Evolutionary conservation across 139 green algal genomes (phyloP), one percentile per base, ranked within the genome.

Genomic region (Coccomyxa sp.): DNA sequence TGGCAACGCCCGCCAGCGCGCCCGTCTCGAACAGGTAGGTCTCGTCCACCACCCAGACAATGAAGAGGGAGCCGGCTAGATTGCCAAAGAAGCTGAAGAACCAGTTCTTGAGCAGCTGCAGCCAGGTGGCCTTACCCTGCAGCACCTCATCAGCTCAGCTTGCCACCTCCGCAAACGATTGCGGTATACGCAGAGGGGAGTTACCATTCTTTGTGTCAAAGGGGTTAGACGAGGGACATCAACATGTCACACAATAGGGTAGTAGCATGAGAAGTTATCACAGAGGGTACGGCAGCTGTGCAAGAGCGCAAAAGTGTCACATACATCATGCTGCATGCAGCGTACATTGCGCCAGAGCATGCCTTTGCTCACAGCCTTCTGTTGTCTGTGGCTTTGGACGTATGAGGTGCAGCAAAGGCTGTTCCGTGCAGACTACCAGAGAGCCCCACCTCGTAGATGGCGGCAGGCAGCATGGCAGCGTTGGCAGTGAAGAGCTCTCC

Each of bases 11-110:
- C n/a, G 64, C 50, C 22, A 27, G 64, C 64, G 35, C 14, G 69
- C 33, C 34, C 33, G 24, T 36, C 33, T 74, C 33, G 80, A 91
- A 74, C 44, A 88, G 50, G 0, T 84, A 84, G 16, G 81, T 79
- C 29, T 73, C 83, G 6, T 75, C 73, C 38, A 92, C 82, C 9
- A 87, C 36, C 2, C 77, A 87, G 50, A 91, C 89, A 54, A 94
- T 79, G 7, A 85, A 10, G 44, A 94, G 70, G 18, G 80, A 87
- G 78, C 93, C 93, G 33, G 92, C 82, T 39, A 95, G 87, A 83
- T 97, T 97, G 50, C 91, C 93, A 16, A 84, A 72, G 70, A 77
- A 82, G 33, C 31, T 79, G 77, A 83, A 76, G 77, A 76, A 87
- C 79, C 91, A 93, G 78, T 91, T 92, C 40, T 89, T 88, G 18